Evolutionary conservation across 495 filamentous ascomycete species (phyloP), one percentile per base, ranked within the genome.

Genomic region (Podospora pseudocomata): DNA sequence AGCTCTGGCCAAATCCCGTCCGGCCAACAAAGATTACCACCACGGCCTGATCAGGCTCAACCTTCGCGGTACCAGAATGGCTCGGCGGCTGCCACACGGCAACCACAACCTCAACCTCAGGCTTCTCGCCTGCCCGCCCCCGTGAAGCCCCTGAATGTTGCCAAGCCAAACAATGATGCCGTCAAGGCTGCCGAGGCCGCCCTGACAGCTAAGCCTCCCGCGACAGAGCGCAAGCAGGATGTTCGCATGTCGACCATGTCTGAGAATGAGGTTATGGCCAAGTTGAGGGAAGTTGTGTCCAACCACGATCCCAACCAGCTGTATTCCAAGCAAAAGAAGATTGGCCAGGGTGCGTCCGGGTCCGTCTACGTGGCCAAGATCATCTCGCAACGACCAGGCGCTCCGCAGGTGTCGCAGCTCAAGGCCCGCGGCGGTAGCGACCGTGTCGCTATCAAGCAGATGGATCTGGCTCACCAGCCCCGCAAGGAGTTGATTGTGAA

Each of bases 251-350:
- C 94, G 62, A 92, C 88, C 72, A 98, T 99, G 95, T 89, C 91
- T 54, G 95, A 99, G 79, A 90, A 86, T 72, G 93, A 99, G 77
- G 95, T 99, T 39, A 99, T 99, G 95, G 89, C 91, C 67, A 94
- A 93, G 75, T 80, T 99, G 60, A 88, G 93, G 72, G 90, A 95
- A 67, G 94, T 96, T 4, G 95, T 99, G 1, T 97, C 93, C 60
- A 93, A 92, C 71, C 92, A 93, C 56, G 93, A 96, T 74, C 95
- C 95, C 19, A 90, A 94, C 68, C 83, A 93, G 64, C 93, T 92
- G 4, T 99, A 99, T 79, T 92, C 91, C 72, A 99, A 99, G 82
- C 94, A 98, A 76, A 97, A 97, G 84, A 99, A 99, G 85, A 97
- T 99, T 76, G 95, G 95, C 9, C 96, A 98, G 77, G 95, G 95